Conservation (phyloP, 225 moss, liverwort and hornwort genomes). For the Polytrichum formosum region DNA sequence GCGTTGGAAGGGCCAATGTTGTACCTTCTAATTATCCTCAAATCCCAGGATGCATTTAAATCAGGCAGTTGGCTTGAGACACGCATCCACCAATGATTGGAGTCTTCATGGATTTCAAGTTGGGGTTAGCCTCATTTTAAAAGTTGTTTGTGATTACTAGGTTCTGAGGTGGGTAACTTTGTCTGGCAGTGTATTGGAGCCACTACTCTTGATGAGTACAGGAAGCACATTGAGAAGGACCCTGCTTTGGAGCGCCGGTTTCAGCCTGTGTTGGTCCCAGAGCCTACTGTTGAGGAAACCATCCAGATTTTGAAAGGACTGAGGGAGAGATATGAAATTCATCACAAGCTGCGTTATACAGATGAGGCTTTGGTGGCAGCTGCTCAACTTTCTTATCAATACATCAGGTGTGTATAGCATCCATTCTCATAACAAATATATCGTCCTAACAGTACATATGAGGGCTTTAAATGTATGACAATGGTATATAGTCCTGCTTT, state of each 20-base stretch:
- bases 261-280: slow-evolving; percentile 94
- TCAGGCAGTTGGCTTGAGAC: too few species aligned
- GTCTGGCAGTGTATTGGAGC: slow-evolving; percentile 86
- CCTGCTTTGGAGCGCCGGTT: slow-evolving; percentile 95
- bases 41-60: too few species aligned
- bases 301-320: slow-evolving; percentile 88
- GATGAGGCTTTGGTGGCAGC: slow-evolving; percentile 91
- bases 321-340: slow-evolving; percentile 94
- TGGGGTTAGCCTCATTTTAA: too few species aligned
- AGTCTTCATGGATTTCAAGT: too few species aligned
- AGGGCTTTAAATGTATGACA: too few species aligned
- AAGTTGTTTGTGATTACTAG: too few species aligned
- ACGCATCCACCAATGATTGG: too few species aligned
- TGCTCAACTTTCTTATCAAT: slow-evolving; percentile 93
- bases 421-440: not conserved
- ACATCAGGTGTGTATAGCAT: slow-evolving; percentile 66
- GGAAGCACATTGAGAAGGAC: slow-evolving; percentile 98
- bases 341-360: slow-evolving; percentile 95
- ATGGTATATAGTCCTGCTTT: too few species aligned
- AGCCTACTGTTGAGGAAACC: slow-evolving; percentile 89
- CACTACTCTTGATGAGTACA: slow-evolving; percentile 93
- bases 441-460: too few species aligned
- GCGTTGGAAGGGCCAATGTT: too few species aligned
- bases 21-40: too few species aligned
- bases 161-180: not conserved